Evolutionary conservation across 2,329 filamentous ascomycete species (phyloP), one percentile per base, ranked within the genome.

Genomic region (Zymoseptoria crescenta): DNA sequence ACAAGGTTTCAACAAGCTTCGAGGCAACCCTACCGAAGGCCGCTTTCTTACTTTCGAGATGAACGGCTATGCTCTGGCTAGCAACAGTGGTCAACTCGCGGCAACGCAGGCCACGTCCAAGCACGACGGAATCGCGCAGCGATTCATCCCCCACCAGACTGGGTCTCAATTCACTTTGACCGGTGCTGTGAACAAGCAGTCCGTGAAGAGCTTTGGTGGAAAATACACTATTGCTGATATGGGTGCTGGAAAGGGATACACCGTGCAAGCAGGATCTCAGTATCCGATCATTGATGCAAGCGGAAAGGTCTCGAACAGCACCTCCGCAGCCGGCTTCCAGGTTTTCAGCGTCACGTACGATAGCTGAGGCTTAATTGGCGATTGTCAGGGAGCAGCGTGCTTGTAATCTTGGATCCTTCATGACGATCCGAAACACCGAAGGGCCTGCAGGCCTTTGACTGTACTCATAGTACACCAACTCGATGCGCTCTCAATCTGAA

Each of bases 1-100:
- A 64, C 71, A 79, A 45, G 81, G 81, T 1, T 83, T 78, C 74
- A 84, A 84, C 69, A 65, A 74, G 30, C 74, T 80, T 29, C 72
- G 81, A 2, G 81, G 81, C 0, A 72, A 76, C 21, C 70, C 83
- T 27, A 83, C 80, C 4, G 81, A 83, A 65, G 81, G 81, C 9
- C 79, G 80, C 19, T 82, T 79, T 64, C 73, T 83, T 13, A 77
- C 79, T 4, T 79, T 83, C 56, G 80, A 81, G 65, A 69, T 72
- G 56, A 68, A 72, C 35, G 77, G 77, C n/a, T 71, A 67, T 19
- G 79, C 79, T 0, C 71, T 82, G 21, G 57, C 64, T 4, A 62
- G 57, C 50, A 51, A 7, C 8, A 53, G 59, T 13, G 62, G 58
- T 7, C 20, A 49, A 13, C 45, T 67, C 10, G 48, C 45, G 8